Base-by-base conservation (phyloP, 129 eudicot genomes). In the Cynara cardunculus region DNA sequence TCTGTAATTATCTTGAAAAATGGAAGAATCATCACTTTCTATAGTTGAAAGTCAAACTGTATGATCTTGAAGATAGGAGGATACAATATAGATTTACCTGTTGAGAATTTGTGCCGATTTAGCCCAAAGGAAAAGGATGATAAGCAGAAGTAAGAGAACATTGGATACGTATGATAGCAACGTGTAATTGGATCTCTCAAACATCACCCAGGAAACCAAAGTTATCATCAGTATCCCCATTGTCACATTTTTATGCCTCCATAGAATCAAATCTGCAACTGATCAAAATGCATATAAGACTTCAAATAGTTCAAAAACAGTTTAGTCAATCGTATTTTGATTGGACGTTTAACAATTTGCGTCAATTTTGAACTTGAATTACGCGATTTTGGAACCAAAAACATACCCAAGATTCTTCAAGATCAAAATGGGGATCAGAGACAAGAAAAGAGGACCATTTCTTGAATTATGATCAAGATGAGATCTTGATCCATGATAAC, bases 211-310 rank as follows among this genome's bases (percentile, higher is more conserved):
- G 69, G 89, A 85, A 72, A 87, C 88, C 35, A 87, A 80, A 34
- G 89, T 79, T 25, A 84, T 79, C 41, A 86, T 34, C 14, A 92
- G 79, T 67, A 94, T 87, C 22, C 87, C 87, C 74, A 85, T 18
- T 7, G 97, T 90, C 19, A 88, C 37, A 82, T 83, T 89, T 82
- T 79, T 90, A 72, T 81, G 80, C 84, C 94, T 89, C 98, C 98
- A 94, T 31, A 94, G 87, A 72, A 94, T 85, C 88, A 94, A 86
- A 91, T 94, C 97, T 85, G 97, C 98, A 84, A 84, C 98, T 94
- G 94, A 82, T 80, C 34, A 34, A 77, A 65, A 44, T 65, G 66
- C 72, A 73, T 25, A 69, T 49, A 85, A 80, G 74, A 39, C 35
- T 64, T 14, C 39, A 41, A 25, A 62, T 30, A 68, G 12, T 67